Conservation (phyloP, 2,329 filamentous ascomycete species). For the Thyridium curvatum region DNA sequence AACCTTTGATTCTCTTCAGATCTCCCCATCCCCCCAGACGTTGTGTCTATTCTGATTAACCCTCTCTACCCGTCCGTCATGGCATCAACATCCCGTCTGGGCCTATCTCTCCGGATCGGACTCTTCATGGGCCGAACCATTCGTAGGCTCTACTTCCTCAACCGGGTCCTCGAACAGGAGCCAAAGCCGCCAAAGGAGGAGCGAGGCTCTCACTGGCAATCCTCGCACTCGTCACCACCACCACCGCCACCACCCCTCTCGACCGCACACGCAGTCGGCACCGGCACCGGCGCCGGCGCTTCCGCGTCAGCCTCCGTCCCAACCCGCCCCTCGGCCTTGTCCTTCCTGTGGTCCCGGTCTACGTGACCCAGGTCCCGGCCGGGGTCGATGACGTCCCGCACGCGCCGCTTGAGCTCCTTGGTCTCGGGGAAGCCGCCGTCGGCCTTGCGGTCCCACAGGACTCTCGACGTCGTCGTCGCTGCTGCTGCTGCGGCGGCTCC, state of each 20-base stretch:
- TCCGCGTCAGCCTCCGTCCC: slow-evolving; percentile 2
- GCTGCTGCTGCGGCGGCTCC: slow-evolving; percentile 4
- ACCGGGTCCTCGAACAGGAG: no score
- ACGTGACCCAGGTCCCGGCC: slow-evolving; percentile 75
- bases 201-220: slow-evolving; percentile 21
- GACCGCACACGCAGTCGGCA: background rate
- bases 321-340: background rate
- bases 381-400: slow-evolving; percentile 79
- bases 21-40: no score
- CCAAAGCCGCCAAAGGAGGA: no score
- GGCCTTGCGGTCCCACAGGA: slow-evolving; percentile 81
- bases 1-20: no score
- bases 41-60: no score
- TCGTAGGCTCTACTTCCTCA: no score
- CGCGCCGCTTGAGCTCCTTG: slow-evolving; percentile 79
- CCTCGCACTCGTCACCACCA: slow-evolving; percentile 22
- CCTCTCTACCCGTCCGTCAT: no score
- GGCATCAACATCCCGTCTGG: no score
- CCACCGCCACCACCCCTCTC: slow-evolving; percentile 1
- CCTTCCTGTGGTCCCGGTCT: slow-evolving; percentile 43
- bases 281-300: background rate
- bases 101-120: no score
- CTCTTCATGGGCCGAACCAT: no score
- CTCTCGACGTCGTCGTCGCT: slow-evolving; percentile 31
- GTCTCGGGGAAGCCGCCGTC: slow-evolving; percentile 92